A percentile compares a stretch with the other conserved stretches of the same genome.
Evolutionary conservation across 345 rosid genomes (phyloP).

Genomic region (Aegle marmelos): DNA sequence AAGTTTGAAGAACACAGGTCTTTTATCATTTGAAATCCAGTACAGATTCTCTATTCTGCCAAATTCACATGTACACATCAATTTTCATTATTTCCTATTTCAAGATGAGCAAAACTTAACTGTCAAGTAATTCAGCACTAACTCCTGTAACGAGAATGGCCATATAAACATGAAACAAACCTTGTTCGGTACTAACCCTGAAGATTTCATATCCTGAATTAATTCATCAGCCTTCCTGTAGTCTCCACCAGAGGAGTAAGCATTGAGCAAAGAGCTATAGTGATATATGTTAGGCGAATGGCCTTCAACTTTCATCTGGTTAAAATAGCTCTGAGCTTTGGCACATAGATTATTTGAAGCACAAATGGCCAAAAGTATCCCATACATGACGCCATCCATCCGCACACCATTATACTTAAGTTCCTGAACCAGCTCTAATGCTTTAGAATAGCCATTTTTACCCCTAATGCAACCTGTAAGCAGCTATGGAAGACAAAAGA

Average conservation of each 20-base stretch:
- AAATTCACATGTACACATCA: neutral
- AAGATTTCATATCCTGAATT: conserved; percentile 69
- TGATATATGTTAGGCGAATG: conserved; percentile 69
- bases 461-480: conserved; percentile 85
- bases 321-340: conserved; percentile 70
- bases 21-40: neutral
- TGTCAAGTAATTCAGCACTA: neutral
- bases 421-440: conserved; percentile 69
- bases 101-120: neutral
- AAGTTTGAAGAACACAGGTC: neutral
- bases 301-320: conserved; percentile 81
- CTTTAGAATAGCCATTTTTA: conserved; percentile 61
- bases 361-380: conserved; percentile 81
- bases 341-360: conserved; percentile 74
- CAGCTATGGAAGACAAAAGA: conserved; percentile 49
- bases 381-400: conserved; percentile 84
- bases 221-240: conserved; percentile 79
- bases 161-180: conserved; percentile 39
- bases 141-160: conserved; percentile 1
- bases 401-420: conserved; percentile 47
- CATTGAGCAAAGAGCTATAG: conserved; percentile 85
- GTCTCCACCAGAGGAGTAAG: conserved; percentile 69
- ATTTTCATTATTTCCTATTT: neutral
- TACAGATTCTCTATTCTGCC: neutral
- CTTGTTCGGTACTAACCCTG: conserved; percentile 84